These are phyloP conservation scores for Bipolaris victoriae DNA, from an alignment of 2,329 filamentous ascomycete genomes.

Conservation along the genomic window DNA sequence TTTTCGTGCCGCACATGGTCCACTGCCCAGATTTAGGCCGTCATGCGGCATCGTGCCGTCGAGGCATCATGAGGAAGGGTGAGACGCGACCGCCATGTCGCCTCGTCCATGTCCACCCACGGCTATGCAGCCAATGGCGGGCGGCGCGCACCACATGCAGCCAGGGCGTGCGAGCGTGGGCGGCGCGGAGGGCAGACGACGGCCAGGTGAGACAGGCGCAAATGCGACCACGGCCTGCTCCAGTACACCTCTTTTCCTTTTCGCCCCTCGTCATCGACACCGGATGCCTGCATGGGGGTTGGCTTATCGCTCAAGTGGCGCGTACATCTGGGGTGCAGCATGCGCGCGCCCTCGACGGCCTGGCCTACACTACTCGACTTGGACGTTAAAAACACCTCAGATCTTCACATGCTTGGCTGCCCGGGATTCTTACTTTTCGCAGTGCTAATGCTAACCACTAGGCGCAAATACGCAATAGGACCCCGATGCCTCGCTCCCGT, in stretches of 20 bases:
- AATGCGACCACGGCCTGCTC: too few relatives aligned
- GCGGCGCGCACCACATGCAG: slow-evolving; percentile 15
- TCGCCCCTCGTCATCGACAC: slow-evolving; percentile 10
- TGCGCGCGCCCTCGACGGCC: slow-evolving; percentile 1
- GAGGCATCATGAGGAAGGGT: slow-evolving; percentile 12
- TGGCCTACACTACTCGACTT: too few relatives aligned
- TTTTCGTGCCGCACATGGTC: slow-evolving; percentile 13
- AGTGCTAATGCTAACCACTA: background rate
- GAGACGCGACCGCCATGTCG: slow-evolving; percentile 16
- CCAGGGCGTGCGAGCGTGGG: slow-evolving; percentile 10
- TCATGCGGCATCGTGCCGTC: slow-evolving; percentile 16
- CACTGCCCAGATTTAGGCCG: slow-evolving; percentile 17
- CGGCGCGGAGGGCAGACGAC: slow-evolving; percentile 11
- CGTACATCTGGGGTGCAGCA: slow-evolving; percentile 30
- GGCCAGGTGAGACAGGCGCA: background rate
- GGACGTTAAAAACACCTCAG: slow-evolving; percentile 6
- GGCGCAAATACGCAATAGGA: background rate
- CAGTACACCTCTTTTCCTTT: background rate
- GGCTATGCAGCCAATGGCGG: slow-evolving; percentile 12
- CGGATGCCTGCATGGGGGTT: slow-evolving; percentile 14
- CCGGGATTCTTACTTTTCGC: background rate
- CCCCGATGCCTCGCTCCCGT: background rate
- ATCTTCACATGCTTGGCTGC: slow-evolving; percentile 14
- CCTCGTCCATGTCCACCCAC: slow-evolving; percentile 3
- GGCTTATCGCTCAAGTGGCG: slow-evolving; percentile 20